These are phyloP conservation scores for Chaetomium sp. DNA, from an alignment of 2,329 filamentous ascomycete genomes.

Conservation along the genomic window DNA sequence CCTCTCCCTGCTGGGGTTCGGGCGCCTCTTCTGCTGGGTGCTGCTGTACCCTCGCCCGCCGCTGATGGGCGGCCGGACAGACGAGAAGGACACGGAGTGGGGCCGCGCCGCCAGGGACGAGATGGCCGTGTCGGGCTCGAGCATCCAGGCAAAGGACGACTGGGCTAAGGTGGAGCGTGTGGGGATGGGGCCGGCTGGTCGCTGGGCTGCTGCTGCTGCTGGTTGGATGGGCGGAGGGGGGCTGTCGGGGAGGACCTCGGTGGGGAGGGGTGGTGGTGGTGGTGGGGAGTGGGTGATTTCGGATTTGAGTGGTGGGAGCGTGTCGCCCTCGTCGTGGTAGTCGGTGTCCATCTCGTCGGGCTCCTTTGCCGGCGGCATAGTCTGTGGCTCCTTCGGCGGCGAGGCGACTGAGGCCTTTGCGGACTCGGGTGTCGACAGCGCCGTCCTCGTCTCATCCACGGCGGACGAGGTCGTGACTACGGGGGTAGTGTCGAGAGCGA, in stretches of 20 bases:
- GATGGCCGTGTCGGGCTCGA: slow-evolving; percentile 56
- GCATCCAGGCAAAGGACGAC: slow-evolving; percentile 79
- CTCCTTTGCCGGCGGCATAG: slow-evolving; percentile 16
- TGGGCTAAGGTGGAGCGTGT: slow-evolving; percentile 69
- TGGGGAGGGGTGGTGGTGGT: slow-evolving; percentile 4
- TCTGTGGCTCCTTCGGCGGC: slow-evolving; percentile 30
- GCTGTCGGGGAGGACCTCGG: slow-evolving; percentile 11
- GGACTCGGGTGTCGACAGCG: slow-evolving; percentile 31
- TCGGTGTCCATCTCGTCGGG: slow-evolving; percentile 38
- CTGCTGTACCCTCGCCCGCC: slow-evolving; percentile 33
- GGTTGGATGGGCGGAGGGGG: slow-evolving; percentile 1
- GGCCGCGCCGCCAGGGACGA: slow-evolving; percentile 32
- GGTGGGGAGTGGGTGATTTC: slow-evolving; percentile 20
- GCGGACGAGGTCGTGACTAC: slow-evolving; percentile 36
- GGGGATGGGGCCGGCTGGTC: slow-evolving; percentile 51
- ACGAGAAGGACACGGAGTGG: slow-evolving; percentile 33
- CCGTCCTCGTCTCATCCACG: slow-evolving; percentile 32
- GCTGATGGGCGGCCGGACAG: slow-evolving; percentile 30
- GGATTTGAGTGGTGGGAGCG: slow-evolving; percentile 16
- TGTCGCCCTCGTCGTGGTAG: slow-evolving; percentile 19
- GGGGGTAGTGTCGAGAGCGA: slow-evolving; percentile 38
- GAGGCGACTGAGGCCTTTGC: slow-evolving; percentile 15
- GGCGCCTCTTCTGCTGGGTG: slow-evolving; percentile 39
- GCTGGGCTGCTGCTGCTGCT: slow-evolving; percentile 6
- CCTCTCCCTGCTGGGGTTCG: slow-evolving; percentile 53